Base-by-base conservation (phyloP, 768 basidiomycete species). In the Hydnomerulius pinastri region DNA sequence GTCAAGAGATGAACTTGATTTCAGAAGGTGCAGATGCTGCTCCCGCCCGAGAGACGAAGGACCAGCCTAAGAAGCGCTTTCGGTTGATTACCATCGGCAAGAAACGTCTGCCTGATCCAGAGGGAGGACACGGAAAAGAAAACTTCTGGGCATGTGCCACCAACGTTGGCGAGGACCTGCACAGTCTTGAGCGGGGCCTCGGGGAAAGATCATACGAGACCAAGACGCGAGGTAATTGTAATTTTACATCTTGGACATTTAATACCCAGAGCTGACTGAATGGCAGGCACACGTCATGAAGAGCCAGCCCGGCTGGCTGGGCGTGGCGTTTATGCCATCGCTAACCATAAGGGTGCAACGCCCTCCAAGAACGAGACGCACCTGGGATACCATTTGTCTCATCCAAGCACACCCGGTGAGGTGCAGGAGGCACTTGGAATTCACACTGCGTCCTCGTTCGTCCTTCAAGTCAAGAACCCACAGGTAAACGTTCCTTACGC, bases 381-480 rank as follows among this genome's bases (percentile, higher is more conserved):
- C 61, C 71, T 85, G 28, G 85, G 80, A 0, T 83, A 83, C 60
- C 70, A 78, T 51, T 71, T 85, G 33, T 80, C 81, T 4, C 81
- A 86, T 53, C 79, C 77, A 0, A 52, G 67, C 15, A 68, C 73
- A 15, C 60, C 76, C 32, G 80, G 81, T 9, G 75, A 80, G 4
- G 82, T 85, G 0, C 86, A 86, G 51, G 58, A 69, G 17, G 77
- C 71, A 6, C 68, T 87, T 5, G 81, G 81, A 4, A 80, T 87
- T 48, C 65, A 74, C 43, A 65, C 67, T 1, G 76, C 78, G 0
- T 79, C 78, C 0, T 78, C 78, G 0, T 86, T 84, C 54, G 68
- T 81, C 13, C 32, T 86, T 5, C 82, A 85, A 54, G 78, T 85
- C 41, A 85, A 83, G 68, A 84, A 85, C 52, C 82, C 82, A 1